These are phyloP conservation scores for Platismatia glauca DNA, from an alignment of 495 filamentous ascomycete species.

Conservation along the genomic window DNA sequence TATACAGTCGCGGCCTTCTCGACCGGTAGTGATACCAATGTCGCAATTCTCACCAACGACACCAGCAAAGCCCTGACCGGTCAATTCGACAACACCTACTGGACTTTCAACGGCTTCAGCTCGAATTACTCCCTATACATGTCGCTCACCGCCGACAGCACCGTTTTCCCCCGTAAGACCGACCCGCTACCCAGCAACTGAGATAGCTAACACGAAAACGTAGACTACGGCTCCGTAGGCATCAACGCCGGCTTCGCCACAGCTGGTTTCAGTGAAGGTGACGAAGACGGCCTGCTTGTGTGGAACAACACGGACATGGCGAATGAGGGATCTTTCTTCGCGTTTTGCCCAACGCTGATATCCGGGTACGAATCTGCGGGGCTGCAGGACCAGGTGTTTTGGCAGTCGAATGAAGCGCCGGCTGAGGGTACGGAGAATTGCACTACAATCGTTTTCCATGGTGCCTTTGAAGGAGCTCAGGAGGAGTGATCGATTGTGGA, in stretches of 20 bases:
- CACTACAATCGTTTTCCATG: background rate
- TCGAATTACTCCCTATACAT: background rate
- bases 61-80: background rate
- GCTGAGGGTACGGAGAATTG: background rate
- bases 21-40: background rate
- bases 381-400: background rate
- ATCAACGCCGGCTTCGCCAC: background rate
- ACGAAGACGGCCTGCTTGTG: background rate
- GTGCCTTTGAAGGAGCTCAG: background rate
- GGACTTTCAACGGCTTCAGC: background rate
- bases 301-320: constrained; percentile 2
- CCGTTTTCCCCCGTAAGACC: background rate
- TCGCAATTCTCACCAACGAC: background rate
- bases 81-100: background rate
- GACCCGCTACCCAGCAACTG: background rate
- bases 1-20: background rate
- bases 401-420: background rate
- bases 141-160: background rate
- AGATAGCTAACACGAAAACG: background rate
- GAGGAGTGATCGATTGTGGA: no score
- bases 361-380: background rate
- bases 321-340: background rate
- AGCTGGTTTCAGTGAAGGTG: background rate
- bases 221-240: background rate
- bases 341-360: background rate